These are phyloP conservation scores for Licmophora abbreviata DNA, from an alignment of 108 stramenopile species.

Conservation along the genomic window DNA sequence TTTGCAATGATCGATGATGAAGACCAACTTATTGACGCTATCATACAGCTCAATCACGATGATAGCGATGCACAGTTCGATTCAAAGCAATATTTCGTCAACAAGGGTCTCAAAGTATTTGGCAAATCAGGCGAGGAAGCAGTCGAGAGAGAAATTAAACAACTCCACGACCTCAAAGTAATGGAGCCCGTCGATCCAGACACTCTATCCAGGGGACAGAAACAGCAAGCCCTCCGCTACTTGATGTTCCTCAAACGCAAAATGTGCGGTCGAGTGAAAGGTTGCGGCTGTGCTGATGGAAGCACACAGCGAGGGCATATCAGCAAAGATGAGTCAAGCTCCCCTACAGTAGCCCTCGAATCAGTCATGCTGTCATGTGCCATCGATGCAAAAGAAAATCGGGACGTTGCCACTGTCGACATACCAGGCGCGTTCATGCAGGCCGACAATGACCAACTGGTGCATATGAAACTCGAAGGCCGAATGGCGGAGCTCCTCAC, in stretches of 20 bases:
- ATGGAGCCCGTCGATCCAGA: conserved; percentile 15
- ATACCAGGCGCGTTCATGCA: conserved; percentile 34
- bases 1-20: conserved; percentile 14
- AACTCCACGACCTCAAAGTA: conserved; percentile 20
- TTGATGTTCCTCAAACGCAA: conserved; percentile 17
- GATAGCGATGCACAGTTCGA: neutral
- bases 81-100: neutral
- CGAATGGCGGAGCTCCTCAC: conserved; percentile 4
- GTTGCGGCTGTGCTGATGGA: conserved; percentile 24
- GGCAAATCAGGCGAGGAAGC: conserved; percentile 18
- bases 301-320: conserved; percentile 23
- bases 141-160: conserved; percentile 25
- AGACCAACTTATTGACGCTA: conserved; percentile 13
- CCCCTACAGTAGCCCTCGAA: conserved; percentile 29
- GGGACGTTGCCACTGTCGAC: conserved; percentile 23
- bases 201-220: conserved; percentile 14
- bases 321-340: conserved; percentile 19
- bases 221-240: conserved; percentile 7
- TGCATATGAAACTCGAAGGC: conserved; percentile 5
- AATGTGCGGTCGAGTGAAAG: conserved; percentile 11
- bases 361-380: conserved; percentile 17
- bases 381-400: conserved; percentile 24
- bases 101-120: conserved; percentile 21
- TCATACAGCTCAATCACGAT: neutral
- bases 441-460: conserved; percentile 6